A percentile compares a stretch with the other conserved stretches of the same genome.
Evolutionary conservation across 179 eudicot genomes (phyloP).

Genomic region (Patellifolia procumbens): DNA sequence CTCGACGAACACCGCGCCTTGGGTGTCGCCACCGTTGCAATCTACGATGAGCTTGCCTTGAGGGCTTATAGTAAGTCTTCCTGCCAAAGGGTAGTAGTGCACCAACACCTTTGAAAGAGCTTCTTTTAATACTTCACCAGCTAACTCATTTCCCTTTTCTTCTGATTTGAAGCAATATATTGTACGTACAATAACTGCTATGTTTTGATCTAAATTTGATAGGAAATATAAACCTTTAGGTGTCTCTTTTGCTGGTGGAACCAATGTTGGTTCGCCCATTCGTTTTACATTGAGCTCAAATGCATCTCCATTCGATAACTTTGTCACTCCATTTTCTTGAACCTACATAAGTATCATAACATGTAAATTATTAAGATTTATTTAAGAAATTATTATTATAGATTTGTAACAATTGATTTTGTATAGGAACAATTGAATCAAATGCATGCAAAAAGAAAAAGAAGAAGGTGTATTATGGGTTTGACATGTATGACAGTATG

Average conservation of each 20-base stretch:
- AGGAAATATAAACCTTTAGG: conserved; percentile 46
- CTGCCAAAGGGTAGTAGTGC: conserved; percentile 48
- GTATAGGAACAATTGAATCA: neutral
- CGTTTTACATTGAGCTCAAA: conserved; percentile 32
- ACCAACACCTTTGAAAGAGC: conserved; percentile 46
- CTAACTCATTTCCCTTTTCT: conserved; percentile 35
- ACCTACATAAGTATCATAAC: conserved; percentile 7
- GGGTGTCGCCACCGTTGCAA: conserved; percentile 44
- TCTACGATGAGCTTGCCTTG: conserved; percentile 49
- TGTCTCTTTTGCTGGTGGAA: conserved; percentile 41
- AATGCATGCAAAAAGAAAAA: neutral
- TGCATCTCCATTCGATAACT: conserved; percentile 19
- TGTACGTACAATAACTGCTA: conserved; percentile 44
- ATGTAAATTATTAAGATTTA: neutral
- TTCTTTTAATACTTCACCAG: conserved; percentile 33
- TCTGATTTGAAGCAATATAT: conserved; percentile 48
- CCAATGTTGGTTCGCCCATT: conserved; percentile 33
- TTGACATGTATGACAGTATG: neutral
- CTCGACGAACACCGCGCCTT: conserved; percentile 55
- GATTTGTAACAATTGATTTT: too few species aligned
- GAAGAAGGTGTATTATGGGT: neutral
- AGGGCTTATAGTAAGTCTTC: conserved; percentile 44
- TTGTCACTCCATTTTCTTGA: conserved; percentile 18
- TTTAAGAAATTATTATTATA: too few species aligned
- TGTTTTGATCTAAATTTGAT: conserved; percentile 58